Conservation (phyloP, 306 rosid species). For the Oxytropis ochrocephala region DNA sequence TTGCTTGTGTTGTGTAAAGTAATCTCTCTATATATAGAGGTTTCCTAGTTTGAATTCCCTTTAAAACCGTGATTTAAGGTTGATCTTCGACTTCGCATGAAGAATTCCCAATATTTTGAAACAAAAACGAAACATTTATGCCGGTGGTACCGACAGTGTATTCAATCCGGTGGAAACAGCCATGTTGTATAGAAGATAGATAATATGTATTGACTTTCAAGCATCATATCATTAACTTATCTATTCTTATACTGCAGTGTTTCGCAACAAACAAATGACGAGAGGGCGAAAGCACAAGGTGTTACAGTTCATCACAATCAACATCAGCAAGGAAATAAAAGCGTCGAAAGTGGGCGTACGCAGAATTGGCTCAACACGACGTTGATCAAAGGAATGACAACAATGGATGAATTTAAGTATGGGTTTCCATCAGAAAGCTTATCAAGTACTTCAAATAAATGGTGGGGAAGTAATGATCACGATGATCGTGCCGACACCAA, state of each 20-base stretch:
- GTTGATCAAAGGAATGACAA: slow-evolving; percentile 43
- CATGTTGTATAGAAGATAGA: not conserved
- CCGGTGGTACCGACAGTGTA: not conserved
- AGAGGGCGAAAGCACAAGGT: slow-evolving; percentile 51
- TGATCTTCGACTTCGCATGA: not conserved
- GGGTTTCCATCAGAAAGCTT: slow-evolving; percentile 79
- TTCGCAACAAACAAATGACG: slow-evolving; percentile 27
- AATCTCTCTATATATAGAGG: not conserved
- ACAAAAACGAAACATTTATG: not conserved
- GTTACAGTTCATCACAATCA: slow-evolving; percentile 24
- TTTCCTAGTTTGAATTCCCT: not conserved
- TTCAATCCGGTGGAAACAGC: not conserved
- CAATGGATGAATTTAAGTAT: slow-evolving; percentile 60
- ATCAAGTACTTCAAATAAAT: slow-evolving; percentile 57
- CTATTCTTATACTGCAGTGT: slow-evolving; percentile 29
- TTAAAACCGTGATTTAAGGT: not conserved
- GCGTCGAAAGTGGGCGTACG: slow-evolving; percentile 36
- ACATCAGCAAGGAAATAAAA: slow-evolving; percentile 52
- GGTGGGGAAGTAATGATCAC: slow-evolving; percentile 71
- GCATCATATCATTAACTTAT: not conserved
- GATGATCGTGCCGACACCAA: slow-evolving; percentile 12
- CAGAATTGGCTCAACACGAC: slow-evolving; percentile 25
- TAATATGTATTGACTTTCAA: not conserved
- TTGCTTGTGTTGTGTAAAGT: not conserved
- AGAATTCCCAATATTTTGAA: not conserved